phyloP scores from a whole-genome alignment of 129 eudicot genomes.

The Tagetes patula region DNA sequence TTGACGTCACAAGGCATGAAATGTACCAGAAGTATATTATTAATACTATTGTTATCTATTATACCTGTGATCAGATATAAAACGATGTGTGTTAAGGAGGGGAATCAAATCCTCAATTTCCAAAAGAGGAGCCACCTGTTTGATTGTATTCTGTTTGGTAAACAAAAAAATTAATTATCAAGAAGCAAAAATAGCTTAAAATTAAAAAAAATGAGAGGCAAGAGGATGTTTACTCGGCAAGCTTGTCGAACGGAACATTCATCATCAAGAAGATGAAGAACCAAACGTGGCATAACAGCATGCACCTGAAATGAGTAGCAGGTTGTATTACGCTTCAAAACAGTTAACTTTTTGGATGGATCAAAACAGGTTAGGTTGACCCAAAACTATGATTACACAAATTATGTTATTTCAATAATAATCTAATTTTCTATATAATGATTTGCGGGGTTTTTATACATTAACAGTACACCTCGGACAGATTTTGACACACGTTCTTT shows the following conservation, averaged over 20 bases:
- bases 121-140: conserved; percentile 61
- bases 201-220: not conserved
- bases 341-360: not conserved
- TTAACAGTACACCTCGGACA: not conserved
- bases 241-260: conserved; percentile 78
- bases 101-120: conserved; percentile 60
- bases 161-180: conserved; percentile 2
- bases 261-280: conserved; percentile 87
- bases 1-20: conserved; percentile 21
- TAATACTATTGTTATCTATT: not conserved
- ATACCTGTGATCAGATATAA: conserved; percentile 84
- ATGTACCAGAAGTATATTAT: conserved; percentile 9
- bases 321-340: not conserved
- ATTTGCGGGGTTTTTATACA: not conserved
- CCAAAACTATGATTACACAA: not conserved
- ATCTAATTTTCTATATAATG: not conserved
- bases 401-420: not conserved
- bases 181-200: conserved; percentile 1
- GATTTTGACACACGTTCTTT: not conserved
- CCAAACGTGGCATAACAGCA: conserved; percentile 79
- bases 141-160: conserved; percentile 58
- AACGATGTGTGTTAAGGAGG: conserved; percentile 61
- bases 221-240: conserved; percentile 60
- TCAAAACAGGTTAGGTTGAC: not conserved
- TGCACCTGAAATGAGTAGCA: conserved; percentile 54